Evolutionary conservation across 1,139 yeast genomes (phyloP).

Genomic region (Magnusiomyces fungicola): DNA sequence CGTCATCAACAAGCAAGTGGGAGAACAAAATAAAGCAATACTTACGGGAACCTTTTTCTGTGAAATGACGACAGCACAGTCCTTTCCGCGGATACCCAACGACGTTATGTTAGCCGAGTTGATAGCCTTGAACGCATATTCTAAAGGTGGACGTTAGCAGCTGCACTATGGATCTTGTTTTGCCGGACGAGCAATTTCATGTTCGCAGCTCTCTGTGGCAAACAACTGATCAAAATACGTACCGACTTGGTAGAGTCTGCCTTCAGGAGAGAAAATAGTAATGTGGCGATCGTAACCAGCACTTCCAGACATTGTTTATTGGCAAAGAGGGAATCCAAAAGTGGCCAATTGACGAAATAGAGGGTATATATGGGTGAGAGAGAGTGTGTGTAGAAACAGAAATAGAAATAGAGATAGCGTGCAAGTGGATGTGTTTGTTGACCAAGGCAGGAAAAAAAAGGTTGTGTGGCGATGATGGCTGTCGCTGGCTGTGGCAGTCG

Average conservation of each 20-base stretch:
- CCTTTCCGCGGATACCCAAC: slow-evolving; percentile 78
- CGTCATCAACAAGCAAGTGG: not conserved
- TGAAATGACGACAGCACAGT: slow-evolving; percentile 82
- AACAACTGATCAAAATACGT: no score
- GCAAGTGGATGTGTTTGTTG: no score
- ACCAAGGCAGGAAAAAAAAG: no score
- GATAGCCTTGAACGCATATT: slow-evolving; percentile 96
- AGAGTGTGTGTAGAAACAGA: no score
- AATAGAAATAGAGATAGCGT: no score
- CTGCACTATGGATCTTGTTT: no score
- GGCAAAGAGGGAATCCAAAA: not conserved
- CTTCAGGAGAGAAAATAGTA: slow-evolving; percentile 97
- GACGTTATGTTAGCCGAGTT: slow-evolving; percentile 88
- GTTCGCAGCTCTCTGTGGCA: no score
- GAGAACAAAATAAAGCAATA: not conserved
- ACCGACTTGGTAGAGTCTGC: slow-evolving; percentile 90
- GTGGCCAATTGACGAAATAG: not conserved
- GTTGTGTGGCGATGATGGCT: no score
- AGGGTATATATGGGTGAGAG: slow-evolving; percentile 3
- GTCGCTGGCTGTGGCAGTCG: no score
- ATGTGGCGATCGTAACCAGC: slow-evolving; percentile 98
- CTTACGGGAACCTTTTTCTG: slow-evolving; percentile 80
- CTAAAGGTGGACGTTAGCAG: no score
- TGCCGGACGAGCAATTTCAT: no score
- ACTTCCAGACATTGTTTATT: slow-evolving; percentile 19